Base-by-base conservation (phyloP, 2,329 filamentous ascomycete species). In the Fusarium camptoceras region DNA sequence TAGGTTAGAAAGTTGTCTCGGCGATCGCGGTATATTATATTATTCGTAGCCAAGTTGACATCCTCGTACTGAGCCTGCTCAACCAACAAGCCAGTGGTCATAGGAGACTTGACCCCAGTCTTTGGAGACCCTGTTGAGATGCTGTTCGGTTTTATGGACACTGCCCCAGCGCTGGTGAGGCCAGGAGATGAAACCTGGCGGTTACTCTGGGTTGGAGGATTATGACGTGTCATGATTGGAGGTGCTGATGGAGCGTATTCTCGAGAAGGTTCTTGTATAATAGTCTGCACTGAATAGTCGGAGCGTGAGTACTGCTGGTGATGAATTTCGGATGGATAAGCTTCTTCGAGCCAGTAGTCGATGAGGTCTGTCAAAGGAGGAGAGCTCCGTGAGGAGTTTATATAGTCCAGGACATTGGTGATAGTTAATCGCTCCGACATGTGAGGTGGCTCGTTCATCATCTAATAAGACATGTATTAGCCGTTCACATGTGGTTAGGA, bases 321-420 rank as follows among this genome's bases (percentile, higher is more conserved):
- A 34, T 49, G 6, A 12, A 42, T 15, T 2, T 54, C 51, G 43
- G 15, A 28, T 28, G 39, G 64, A 24, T 68, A 64, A 27, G n/a
- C 44, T 2, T 44, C 43, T 39, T 68, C 37, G 7, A 68, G 65
- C 64, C 64, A 68, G 43, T 22, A 42, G 20, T 53, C 41, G 11
- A 64, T 31, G 2, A 34, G 39, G 24, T 59, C 39, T 15, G 63
- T 15, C 15, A 25, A 27, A 28, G 39, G 31, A 57, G 28, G 28
- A 3, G 37, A 18, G 25, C 5, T 27, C 4, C n/a, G 30, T 5
- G 12, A 58, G 22, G 41, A 30, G 12, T 68, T 62, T 48, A 68
- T 50, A 55, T 64, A 43, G 2, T 28, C 43, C 6, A 57, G 8
- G 16, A 37, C 24, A 8, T 57, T 46, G 43, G 43, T 47, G 8